Percentiles rank a stretch among this genome's conserved stretches.
Conservation (phyloP, 805 yeast genomes). For the Brettanomyces sp. region DNA sequence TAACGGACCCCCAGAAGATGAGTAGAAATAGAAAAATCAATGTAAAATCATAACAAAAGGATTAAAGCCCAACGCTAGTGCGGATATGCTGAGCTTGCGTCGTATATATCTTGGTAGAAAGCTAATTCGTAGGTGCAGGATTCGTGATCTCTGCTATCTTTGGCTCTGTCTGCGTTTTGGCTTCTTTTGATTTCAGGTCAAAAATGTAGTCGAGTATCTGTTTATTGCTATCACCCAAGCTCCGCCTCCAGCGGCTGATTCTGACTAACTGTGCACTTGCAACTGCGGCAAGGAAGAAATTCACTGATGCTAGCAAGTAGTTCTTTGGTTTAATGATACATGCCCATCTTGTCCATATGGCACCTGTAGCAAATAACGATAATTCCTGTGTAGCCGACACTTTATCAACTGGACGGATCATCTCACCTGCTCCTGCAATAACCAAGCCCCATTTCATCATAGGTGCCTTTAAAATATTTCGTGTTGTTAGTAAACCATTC, state of each 20-base stretch:
- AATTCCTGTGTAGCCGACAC: constrained; percentile 83
- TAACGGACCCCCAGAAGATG: too few relatives aligned
- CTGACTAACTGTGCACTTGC: constrained; percentile 79
- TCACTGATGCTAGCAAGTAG: constrained; percentile 80
- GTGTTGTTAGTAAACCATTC: constrained; percentile 5
- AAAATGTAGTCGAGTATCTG: constrained; percentile 52
- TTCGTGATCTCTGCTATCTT: too few relatives aligned
- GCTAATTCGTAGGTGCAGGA: too few relatives aligned
- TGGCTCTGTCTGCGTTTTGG: background rate
- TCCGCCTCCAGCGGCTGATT: constrained; percentile 55
- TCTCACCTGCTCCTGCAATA: constrained; percentile 81
- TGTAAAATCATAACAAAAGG: too few relatives aligned
- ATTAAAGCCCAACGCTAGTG: too few relatives aligned
- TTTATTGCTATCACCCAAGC: constrained; percentile 51
- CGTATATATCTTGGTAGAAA: too few relatives aligned
- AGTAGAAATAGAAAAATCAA: too few relatives aligned
- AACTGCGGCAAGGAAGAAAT: constrained; percentile 84
- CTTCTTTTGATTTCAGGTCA: constrained; percentile 29
- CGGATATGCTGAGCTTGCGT: too few relatives aligned
- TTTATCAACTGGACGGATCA: constrained; percentile 84
- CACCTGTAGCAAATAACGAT: constrained; percentile 85
- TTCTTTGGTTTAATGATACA: constrained; percentile 87
- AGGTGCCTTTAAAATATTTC: constrained; percentile 34
- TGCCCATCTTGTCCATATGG: constrained; percentile 98
- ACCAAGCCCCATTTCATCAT: constrained; percentile 79